Conservation (phyloP, 2,329 filamentous ascomycete genomes). For the Clonostachys chloroleuca region DNA sequence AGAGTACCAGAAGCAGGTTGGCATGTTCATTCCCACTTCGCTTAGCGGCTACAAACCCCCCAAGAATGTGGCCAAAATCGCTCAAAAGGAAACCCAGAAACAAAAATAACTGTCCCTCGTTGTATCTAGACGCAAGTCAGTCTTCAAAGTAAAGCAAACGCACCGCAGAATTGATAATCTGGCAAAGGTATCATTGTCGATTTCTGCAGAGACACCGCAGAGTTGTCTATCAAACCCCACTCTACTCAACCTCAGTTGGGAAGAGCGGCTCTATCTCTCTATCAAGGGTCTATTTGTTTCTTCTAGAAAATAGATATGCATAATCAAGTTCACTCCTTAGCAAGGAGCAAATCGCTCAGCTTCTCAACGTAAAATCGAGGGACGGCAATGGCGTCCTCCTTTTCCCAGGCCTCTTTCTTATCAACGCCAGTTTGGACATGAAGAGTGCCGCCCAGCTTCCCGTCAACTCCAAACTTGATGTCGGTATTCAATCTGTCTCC, state of each 20-base stretch:
- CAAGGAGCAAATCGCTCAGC: conserved; percentile 65
- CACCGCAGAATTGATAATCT: too few relatives aligned
- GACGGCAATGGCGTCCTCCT: conserved; percentile 60
- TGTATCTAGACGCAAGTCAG: neutral
- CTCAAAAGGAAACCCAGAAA: conserved; percentile 37
- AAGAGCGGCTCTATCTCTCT: neutral
- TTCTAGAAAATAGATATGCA: conserved; percentile 4
- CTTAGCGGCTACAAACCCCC: conserved; percentile 36
- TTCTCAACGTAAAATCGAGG: conserved; percentile 83
- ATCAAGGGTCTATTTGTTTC: conserved; percentile 3
- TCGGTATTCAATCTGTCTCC: conserved; percentile 93
- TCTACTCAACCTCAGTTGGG: too few relatives aligned
- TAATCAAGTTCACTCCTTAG: conserved; percentile 8
- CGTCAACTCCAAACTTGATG: conserved; percentile 91
- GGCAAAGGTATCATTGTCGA: too few relatives aligned
- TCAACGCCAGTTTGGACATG: conserved; percentile 88
- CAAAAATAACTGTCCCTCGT: conserved; percentile 17
- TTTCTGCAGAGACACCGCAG: too few relatives aligned
- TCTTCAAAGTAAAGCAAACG: too few relatives aligned
- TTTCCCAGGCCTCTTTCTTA: conserved; percentile 79
- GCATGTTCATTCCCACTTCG: conserved; percentile 71
- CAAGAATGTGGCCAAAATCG: conserved; percentile 30
- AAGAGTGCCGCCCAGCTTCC: conserved; percentile 83
- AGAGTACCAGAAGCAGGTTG: conserved; percentile 77
- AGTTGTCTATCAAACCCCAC: neutral